Evolutionary conservation across 2,329 filamentous ascomycete genomes (phyloP).

Genomic region (Ophiosphaerella herpotricha): DNA sequence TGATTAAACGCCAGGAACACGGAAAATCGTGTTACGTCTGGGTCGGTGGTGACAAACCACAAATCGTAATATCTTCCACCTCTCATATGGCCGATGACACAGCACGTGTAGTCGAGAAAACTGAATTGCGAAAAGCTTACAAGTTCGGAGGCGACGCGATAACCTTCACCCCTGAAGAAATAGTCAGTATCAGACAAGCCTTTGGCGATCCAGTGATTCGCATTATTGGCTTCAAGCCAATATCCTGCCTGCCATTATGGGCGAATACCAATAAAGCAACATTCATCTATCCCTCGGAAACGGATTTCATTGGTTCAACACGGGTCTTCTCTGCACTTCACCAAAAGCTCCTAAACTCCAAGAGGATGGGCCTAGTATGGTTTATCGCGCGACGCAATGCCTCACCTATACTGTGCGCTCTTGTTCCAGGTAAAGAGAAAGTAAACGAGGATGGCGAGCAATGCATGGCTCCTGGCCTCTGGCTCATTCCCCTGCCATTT

Average conservation of each 20-base stretch:
- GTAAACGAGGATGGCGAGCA: conserved; percentile 68
- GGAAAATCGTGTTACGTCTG: conserved; percentile 86
- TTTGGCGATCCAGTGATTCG: conserved; percentile 84
- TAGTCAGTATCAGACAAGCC: conserved; percentile 69
- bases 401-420: conserved; percentile 76
- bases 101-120: conserved; percentile 74
- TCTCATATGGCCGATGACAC: conserved; percentile 78
- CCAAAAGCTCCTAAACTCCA: conserved; percentile 77
- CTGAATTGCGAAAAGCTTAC: conserved; percentile 87
- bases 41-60: conserved; percentile 80
- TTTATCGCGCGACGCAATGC: conserved; percentile 82
- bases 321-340: conserved; percentile 90
- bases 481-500: conserved; percentile 86
- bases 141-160: conserved; percentile 94
- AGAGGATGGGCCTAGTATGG: conserved; percentile 88
- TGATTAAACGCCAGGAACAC: conserved; percentile 82
- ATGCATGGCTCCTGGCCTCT: conserved; percentile 79
- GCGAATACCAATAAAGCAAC: conserved; percentile 82
- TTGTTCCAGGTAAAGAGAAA: conserved; percentile 74
- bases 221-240: conserved; percentile 91
- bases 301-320: conserved; percentile 86
- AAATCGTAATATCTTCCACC: conserved; percentile 77
- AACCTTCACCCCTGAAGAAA: conserved; percentile 82
- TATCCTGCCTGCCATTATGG: conserved; percentile 76
- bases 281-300: conserved; percentile 93